These are phyloP conservation scores for Hymenotorrendiella dingleyae DNA, from an alignment of 2,329 filamentous ascomycete species.

Conservation along the genomic window DNA sequence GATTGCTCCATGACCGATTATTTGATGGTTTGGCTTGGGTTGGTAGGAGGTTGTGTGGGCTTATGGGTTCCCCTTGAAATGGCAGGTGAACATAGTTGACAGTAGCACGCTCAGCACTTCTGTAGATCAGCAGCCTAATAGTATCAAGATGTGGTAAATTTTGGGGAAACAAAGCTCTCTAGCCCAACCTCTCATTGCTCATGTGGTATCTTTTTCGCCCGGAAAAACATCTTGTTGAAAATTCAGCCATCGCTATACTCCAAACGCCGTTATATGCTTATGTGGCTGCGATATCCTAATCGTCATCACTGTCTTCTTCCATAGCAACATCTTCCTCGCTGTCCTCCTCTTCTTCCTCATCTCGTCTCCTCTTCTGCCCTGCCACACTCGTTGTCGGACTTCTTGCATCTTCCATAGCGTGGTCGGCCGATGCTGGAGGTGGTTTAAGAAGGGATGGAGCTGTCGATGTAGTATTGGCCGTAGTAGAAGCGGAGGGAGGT, in stretches of 20 bases:
- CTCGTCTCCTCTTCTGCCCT: slow-evolving; percentile 65
- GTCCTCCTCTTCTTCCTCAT: slow-evolving; percentile 59
- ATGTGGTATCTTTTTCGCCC: slow-evolving; percentile 9
- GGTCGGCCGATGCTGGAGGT: slow-evolving; percentile 39
- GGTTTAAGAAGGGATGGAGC: slow-evolving; percentile 40
- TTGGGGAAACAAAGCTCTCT: too few relatives aligned
- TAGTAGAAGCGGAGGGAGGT: slow-evolving; percentile 45
- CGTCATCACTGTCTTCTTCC: slow-evolving; percentile 49
- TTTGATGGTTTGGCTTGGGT: slow-evolving; percentile 82
- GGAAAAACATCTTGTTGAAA: slow-evolving; percentile 4
- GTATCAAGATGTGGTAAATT: too few relatives aligned
- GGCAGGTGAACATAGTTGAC: slow-evolving; percentile 31
- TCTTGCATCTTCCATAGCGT: slow-evolving; percentile 44
- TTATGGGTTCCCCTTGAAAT: slow-evolving; percentile 71
- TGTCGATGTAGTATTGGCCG: slow-evolving; percentile 30
- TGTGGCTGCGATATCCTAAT: slow-evolving; percentile 12
- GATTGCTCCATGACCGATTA: slow-evolving; percentile 59
- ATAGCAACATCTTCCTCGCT: slow-evolving; percentile 64
- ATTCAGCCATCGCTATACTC: slow-evolving; percentile 12
- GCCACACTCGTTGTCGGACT: slow-evolving; percentile 45
- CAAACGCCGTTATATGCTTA: slow-evolving; percentile 21
- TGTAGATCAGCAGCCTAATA: too few relatives aligned
- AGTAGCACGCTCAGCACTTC: too few relatives aligned
- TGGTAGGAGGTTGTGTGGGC: slow-evolving; percentile 75
- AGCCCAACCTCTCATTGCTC: too few relatives aligned